Evolutionary conservation across 768 basidiomycete genomes (phyloP), one percentile per base, ranked within the genome.

Genomic region (Auricularia cornea): DNA sequence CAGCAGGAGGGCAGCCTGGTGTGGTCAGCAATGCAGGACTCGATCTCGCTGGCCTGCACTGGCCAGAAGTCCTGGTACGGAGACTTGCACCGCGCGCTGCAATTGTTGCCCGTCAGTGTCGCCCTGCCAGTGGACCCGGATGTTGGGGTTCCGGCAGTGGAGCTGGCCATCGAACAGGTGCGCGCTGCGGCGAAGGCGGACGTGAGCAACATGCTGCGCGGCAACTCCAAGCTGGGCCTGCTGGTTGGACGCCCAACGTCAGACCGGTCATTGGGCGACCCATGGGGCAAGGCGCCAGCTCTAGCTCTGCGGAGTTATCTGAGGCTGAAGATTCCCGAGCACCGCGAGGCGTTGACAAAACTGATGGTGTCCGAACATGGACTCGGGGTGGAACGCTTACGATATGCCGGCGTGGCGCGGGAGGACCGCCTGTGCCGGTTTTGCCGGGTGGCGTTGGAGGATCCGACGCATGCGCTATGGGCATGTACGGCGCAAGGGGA

Each of bases 301-400:
- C 18, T 40, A 3, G 59, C 60, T 18, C 33, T 63, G n/a, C 67
- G 67, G 14, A 40, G 62, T 31, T 70, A 70, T 48, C 64, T 70
- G 18, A n/a, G 35, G 2, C 51, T 68, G 16, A 38, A 16, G 14
- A 31, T 38, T 11, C 38, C 28, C 23, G 52, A 60, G 3, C 67
- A 65, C 38, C 65, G 65, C 1, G 26, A 63, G 16, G 69, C 66
- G 12, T 32, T 69, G 1, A 63, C 64, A 16, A 41, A 60, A 3
- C 48, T 70, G 3, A 26, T 66, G 3, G 26, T 63, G 3, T 64
- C 65, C 1, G 66, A 67, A 26, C 65, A 68, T 56, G 57, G 64
- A 12, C 60, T 70, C 2, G 68, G 65, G 28, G 54, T 68, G 4
- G 69, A 70, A 51, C 62, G 57, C 4, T 38, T 64, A 31, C 64